Conservation (phyloP, 75 land plant genomes). For the Picea glauca region DNA sequence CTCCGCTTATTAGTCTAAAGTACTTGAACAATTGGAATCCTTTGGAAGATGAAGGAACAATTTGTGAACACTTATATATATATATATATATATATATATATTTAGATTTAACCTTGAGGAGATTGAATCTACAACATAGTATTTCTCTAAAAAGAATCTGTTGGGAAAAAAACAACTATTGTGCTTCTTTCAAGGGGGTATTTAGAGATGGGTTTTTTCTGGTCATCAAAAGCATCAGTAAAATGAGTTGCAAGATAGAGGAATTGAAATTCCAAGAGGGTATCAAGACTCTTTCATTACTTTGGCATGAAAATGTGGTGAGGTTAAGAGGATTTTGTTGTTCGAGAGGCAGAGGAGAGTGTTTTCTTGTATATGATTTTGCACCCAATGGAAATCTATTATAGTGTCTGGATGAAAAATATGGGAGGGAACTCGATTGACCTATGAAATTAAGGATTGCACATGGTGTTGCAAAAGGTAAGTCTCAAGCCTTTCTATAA, state of each 20-base stretch:
- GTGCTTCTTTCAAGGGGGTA: slow-evolving; percentile 65
- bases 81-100: too few species aligned
- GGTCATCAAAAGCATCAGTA: slow-evolving; percentile 49
- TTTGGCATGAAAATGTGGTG: slow-evolving; percentile 75
- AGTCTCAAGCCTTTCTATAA: neutral
- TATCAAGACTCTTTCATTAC: slow-evolving; percentile 44
- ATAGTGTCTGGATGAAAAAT: slow-evolving; percentile 47
- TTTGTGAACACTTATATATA: too few species aligned
- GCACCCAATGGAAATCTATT: slow-evolving; percentile 64
- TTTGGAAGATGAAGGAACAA: too few species aligned
- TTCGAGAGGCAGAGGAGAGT: slow-evolving; percentile 71
- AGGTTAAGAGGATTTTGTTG: slow-evolving; percentile 78
- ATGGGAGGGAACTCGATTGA: slow-evolving; percentile 61
- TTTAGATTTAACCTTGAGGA: slow-evolving; percentile 73
- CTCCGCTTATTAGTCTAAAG: too few species aligned
- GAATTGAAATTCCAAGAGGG: slow-evolving; percentile 68
- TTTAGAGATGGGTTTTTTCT: slow-evolving; percentile 68
- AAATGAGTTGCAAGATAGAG: slow-evolving; percentile 60
- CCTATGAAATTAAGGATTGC: slow-evolving; percentile 60
- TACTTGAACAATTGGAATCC: too few species aligned
- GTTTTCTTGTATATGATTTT: slow-evolving; percentile 76
- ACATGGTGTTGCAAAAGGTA: slow-evolving; percentile 78
- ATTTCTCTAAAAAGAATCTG: slow-evolving; percentile 78
- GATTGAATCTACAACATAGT: slow-evolving; percentile 81
- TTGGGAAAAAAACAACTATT: slow-evolving; percentile 58